phyloP scores from a whole-genome alignment of 306 rosid genomes.

The Canavalia gladiata region DNA sequence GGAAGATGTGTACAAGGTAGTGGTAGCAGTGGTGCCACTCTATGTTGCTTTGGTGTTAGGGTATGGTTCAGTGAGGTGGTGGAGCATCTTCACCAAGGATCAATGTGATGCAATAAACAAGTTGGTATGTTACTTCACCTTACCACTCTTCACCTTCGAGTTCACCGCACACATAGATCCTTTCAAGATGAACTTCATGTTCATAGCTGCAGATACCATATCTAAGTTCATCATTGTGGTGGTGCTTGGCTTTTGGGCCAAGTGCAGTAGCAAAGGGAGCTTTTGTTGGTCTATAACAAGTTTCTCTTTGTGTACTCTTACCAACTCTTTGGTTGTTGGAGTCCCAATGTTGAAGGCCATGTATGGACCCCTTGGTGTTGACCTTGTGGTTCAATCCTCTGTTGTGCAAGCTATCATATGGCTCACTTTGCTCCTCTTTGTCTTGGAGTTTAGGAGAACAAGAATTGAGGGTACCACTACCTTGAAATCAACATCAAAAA shows the following conservation, averaged over 20 bases:
- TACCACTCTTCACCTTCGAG: constrained; percentile 87
- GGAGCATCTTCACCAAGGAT: constrained; percentile 76
- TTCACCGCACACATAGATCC: constrained; percentile 88
- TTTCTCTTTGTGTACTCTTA: constrained; percentile 79
- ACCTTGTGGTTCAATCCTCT: constrained; percentile 84
- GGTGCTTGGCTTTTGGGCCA: constrained; percentile 80
- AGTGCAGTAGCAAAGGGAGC: constrained; percentile 69
- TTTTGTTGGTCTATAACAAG: constrained; percentile 85
- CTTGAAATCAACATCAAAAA: constrained; percentile 22
- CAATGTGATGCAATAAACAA: constrained; percentile 88
- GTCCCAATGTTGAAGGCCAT: constrained; percentile 78
- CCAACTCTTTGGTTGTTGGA: constrained; percentile 88
- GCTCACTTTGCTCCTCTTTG: constrained; percentile 78
- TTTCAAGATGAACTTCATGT: constrained; percentile 69
- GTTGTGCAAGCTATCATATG: constrained; percentile 88
- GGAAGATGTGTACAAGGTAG: constrained; percentile 86
- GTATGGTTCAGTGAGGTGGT: constrained; percentile 91
- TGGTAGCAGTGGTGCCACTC: constrained; percentile 80
- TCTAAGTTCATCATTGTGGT: constrained; percentile 74
- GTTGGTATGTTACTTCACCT: constrained; percentile 87
- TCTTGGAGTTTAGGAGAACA: constrained; percentile 76
- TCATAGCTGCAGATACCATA: constrained; percentile 75
- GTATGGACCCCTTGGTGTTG: constrained; percentile 77
- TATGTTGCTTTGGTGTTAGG: constrained; percentile 83
- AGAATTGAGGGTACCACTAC: constrained; percentile 46